A percentile compares a stretch with the other conserved stretches of the same genome.
Evolutionary conservation across 2,329 filamentous ascomycete genomes (phyloP).

Genomic region (Neofusicoccum sp.): DNA sequence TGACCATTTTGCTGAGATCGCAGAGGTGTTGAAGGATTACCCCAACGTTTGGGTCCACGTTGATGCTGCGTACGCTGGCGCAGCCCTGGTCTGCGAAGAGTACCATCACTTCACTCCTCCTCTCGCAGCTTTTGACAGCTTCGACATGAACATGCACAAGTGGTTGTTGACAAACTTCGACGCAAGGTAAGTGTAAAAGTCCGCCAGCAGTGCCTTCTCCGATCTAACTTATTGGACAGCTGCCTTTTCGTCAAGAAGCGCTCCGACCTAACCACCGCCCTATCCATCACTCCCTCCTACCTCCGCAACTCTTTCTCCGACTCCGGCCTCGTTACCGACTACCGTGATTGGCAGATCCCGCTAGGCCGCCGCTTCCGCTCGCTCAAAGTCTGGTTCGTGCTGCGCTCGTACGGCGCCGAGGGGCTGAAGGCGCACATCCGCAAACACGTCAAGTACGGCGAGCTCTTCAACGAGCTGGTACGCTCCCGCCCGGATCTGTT

Average conservation of each 20-base stretch:
- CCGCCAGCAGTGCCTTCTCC: neutral
- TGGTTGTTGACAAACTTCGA: slow-evolving; percentile 97
- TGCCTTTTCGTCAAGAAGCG: slow-evolving; percentile 79
- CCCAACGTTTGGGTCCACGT: slow-evolving; percentile 84
- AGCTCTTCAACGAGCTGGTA: slow-evolving; percentile 67
- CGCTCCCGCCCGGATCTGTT: slow-evolving; percentile 68
- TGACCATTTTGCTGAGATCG: slow-evolving; percentile 77
- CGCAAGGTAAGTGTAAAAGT: slow-evolving; percentile 45
- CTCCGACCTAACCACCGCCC: slow-evolving; percentile 73
- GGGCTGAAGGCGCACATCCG: slow-evolving; percentile 76
- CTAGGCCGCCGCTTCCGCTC: slow-evolving; percentile 85
- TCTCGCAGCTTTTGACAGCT: slow-evolving; percentile 75
- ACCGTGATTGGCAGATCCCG: slow-evolving; percentile 96
- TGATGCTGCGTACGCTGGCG: slow-evolving; percentile 90
- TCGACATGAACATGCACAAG: slow-evolving; percentile 97
- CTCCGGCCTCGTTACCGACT: slow-evolving; percentile 85
- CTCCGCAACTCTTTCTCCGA: slow-evolving; percentile 81
- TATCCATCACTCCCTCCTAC: slow-evolving; percentile 80
- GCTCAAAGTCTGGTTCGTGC: slow-evolving; percentile 93
- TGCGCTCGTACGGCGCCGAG: slow-evolving; percentile 76
- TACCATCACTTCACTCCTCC: slow-evolving; percentile 68
- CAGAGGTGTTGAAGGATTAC: slow-evolving; percentile 55
- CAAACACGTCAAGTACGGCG: slow-evolving; percentile 68
- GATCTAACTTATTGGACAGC: slow-evolving; percentile 44
- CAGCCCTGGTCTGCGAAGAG: slow-evolving; percentile 80